Percentiles rank a stretch among this genome's conserved stretches.
These are phyloP conservation scores for Neurospora sp. DNA, from an alignment of 495 filamentous ascomycete genomes.

Conservation along the genomic window DNA sequence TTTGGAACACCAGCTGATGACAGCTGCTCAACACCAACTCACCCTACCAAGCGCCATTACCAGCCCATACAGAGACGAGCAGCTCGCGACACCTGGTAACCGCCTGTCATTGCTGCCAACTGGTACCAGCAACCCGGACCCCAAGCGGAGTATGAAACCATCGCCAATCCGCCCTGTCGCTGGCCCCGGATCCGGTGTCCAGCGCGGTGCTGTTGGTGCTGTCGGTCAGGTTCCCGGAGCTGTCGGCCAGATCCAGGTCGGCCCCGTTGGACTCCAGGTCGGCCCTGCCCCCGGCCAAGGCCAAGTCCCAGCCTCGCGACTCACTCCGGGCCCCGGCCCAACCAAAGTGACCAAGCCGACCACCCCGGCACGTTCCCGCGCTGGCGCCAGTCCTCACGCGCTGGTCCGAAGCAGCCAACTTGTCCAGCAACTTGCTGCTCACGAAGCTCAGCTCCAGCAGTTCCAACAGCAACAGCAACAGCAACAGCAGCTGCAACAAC, in stretches of 20 bases:
- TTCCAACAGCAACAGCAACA: not conserved
- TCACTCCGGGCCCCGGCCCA: constrained; percentile 27
- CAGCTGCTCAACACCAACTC: constrained; percentile 21
- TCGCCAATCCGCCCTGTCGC: constrained; percentile 10
- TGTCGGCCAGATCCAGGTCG: not conserved
- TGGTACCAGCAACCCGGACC: not conserved
- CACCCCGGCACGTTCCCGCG: constrained; percentile 18
- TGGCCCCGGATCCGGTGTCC: not conserved
- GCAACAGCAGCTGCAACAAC: constrained; percentile 1
- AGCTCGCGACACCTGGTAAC: constrained; percentile 1
- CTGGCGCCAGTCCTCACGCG: constrained; percentile 12
- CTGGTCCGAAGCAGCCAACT: constrained; percentile 5
- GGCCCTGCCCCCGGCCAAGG: not conserved
- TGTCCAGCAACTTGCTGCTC: constrained; percentile 4
- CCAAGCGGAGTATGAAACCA: constrained; percentile 16
- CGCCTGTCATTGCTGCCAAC: not conserved
- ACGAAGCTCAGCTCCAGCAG: constrained; percentile 1
- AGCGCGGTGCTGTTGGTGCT: not conserved
- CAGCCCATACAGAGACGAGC: constrained; percentile 1
- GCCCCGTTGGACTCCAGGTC: not conserved
- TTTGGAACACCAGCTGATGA: constrained; percentile 21
- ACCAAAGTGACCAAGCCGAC: constrained; percentile 35
- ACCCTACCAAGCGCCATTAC: constrained; percentile 4
- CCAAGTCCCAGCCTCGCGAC: constrained; percentile 16
- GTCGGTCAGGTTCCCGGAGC: not conserved